Conservation (phyloP, 345 rosid species). For the Moricandia arvensis region DNA sequence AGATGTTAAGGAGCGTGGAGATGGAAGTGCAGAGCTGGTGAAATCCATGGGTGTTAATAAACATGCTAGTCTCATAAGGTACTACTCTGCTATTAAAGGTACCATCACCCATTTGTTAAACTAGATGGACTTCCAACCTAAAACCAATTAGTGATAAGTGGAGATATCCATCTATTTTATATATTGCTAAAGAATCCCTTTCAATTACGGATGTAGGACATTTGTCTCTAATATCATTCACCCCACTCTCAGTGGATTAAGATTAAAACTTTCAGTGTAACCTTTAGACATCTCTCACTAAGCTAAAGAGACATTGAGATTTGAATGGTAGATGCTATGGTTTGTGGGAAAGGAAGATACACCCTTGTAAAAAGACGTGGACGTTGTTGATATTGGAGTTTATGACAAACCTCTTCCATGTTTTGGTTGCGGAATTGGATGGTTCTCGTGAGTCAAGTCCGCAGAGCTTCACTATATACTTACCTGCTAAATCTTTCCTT, state of each 20-base stretch:
- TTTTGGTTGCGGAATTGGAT: conserved; percentile 82
- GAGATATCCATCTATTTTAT: no score
- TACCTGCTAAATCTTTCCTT: background rate
- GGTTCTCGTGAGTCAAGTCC: background rate
- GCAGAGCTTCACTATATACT: background rate
- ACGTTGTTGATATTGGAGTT: conserved; percentile 53
- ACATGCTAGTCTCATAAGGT: conserved; percentile 65
- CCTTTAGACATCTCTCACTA: background rate
- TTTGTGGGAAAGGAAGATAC: conserved; percentile 62
- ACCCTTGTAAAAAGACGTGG: conserved; percentile 62
- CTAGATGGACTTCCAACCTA: no score
- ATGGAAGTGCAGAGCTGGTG: conserved; percentile 46
- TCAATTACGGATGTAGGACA: no score
- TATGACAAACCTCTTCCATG: conserved; percentile 92
- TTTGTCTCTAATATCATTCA: no score
- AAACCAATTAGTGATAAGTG: no score
- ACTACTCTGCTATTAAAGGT: conserved; percentile 64
- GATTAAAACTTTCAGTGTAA: background rate
- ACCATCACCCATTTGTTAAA: background rate
- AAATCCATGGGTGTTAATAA: conserved; percentile 52
- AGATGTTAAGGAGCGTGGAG: conserved; percentile 28
- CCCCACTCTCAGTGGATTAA: background rate
- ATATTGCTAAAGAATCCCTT: no score
- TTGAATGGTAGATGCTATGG: conserved; percentile 42
- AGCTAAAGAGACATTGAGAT: conserved; percentile 19